These are phyloP conservation scores for Hymenoscyphus albidus DNA, from an alignment of 2,329 filamentous ascomycete genomes.

Conservation along the genomic window DNA sequence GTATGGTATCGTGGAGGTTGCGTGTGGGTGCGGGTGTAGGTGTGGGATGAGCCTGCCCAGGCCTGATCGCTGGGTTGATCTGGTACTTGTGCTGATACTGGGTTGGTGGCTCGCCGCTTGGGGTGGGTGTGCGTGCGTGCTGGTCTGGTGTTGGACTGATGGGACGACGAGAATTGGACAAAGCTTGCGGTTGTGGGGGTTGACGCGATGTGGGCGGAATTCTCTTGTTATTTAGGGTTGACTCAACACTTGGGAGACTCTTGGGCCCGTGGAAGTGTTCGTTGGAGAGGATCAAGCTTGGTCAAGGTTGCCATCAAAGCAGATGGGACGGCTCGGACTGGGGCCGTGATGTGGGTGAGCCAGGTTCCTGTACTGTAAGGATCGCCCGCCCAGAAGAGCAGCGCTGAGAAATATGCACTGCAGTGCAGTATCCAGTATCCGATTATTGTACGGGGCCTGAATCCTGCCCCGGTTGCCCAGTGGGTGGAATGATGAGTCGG, in stretches of 20 bases:
- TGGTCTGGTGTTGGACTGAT: neutral
- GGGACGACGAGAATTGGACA: neutral
- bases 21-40: neutral
- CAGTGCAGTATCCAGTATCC: no score
- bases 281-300: neutral
- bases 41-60: neutral
- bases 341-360: neutral
- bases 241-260: neutral
- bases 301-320: neutral
- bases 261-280: neutral
- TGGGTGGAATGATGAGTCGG: no score
- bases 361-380: neutral
- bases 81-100: neutral
- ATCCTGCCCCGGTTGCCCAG: no score
- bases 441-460: no score
- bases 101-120: neutral
- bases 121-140: no score
- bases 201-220: neutral
- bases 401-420: no score
- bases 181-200: neutral
- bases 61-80: neutral
- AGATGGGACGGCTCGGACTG: neutral
- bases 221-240: conserved; percentile 1
- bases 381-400: no score
- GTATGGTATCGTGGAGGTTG: neutral